Evolutionary conservation across 75 land plant genomes (phyloP).

Genomic region (Sequoia sempervirens): DNA sequence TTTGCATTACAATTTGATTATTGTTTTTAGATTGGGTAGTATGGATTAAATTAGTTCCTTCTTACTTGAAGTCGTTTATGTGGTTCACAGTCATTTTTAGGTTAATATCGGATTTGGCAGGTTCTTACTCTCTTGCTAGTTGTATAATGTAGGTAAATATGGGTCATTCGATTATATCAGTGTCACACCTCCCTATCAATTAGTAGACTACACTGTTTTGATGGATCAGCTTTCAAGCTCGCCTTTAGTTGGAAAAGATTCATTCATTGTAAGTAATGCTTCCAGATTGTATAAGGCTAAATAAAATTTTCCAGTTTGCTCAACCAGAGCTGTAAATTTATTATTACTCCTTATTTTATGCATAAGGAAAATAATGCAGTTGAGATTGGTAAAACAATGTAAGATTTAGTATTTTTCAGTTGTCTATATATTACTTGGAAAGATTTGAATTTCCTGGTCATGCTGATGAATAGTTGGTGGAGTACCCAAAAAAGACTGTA

Average conservation of each 20-base stretch:
- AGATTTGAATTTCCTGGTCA: neutral
- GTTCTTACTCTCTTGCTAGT: neutral
- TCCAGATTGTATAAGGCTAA: neutral
- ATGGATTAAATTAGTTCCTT: neutral
- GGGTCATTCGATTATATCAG: conserved; percentile 84
- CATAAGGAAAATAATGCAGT: neutral
- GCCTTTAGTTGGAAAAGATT: conserved; percentile 60
- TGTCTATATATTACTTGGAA: neutral
- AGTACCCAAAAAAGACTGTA: conserved; percentile 58
- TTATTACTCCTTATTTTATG: neutral
- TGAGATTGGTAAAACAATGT: neutral
- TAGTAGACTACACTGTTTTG: conserved; percentile 60
- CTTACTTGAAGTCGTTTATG: neutral
- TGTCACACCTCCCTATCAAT: conserved; percentile 93
- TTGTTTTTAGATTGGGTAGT: conserved; percentile 1
- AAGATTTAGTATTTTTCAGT: neutral
- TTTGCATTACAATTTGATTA: conserved; percentile 2
- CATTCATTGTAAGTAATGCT: conserved; percentile 66
- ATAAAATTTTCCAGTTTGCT: neutral
- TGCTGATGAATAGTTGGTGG: conserved; percentile 48
- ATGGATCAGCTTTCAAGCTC: conserved; percentile 76
- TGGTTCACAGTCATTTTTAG: neutral
- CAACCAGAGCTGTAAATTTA: neutral
- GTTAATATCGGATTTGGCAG: neutral
- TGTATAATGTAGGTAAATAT: conserved; percentile 19